These are phyloP conservation scores for Leptodermis oblonga DNA, from an alignment of 257 asterid species.

Conservation along the genomic window DNA sequence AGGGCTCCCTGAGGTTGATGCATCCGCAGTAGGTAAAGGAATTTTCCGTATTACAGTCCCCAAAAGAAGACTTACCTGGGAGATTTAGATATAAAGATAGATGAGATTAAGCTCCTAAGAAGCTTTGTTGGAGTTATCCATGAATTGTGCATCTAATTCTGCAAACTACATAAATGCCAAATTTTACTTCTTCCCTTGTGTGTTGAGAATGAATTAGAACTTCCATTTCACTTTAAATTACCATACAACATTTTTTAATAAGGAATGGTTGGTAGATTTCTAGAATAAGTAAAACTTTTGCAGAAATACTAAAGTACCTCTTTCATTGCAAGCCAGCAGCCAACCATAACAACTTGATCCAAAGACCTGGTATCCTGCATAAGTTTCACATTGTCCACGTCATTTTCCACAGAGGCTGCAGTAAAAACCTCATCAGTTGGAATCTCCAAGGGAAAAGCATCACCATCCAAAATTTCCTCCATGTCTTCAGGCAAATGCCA, in stretches of 20 bases:
- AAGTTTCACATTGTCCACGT: slow-evolving; percentile 29
- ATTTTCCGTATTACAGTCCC: slow-evolving; percentile 87
- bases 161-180: neutral
- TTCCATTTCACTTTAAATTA: neutral
- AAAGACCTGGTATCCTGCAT: slow-evolving; percentile 46
- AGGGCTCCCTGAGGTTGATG: slow-evolving; percentile 30
- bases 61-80: slow-evolving; percentile 92
- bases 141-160: neutral
- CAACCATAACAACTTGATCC: slow-evolving; percentile 92
- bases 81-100: slow-evolving; percentile 5
- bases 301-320: slow-evolving; percentile 46
- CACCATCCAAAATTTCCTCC: slow-evolving; percentile 69
- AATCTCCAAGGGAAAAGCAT: slow-evolving; percentile 39
- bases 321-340: slow-evolving; percentile 99
- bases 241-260: neutral
- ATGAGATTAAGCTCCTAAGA: neutral
- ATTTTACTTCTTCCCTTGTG: neutral
- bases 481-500: slow-evolving; percentile 76
- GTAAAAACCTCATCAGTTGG: slow-evolving; percentile 39
- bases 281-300: neutral
- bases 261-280: neutral
- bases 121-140: neutral
- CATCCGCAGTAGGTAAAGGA: slow-evolving; percentile 74
- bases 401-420: slow-evolving; percentile 32
- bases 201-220: neutral